Evolutionary conservation across 2,329 filamentous ascomycete genomes (phyloP).

Genomic region (Elsinoe australis): DNA sequence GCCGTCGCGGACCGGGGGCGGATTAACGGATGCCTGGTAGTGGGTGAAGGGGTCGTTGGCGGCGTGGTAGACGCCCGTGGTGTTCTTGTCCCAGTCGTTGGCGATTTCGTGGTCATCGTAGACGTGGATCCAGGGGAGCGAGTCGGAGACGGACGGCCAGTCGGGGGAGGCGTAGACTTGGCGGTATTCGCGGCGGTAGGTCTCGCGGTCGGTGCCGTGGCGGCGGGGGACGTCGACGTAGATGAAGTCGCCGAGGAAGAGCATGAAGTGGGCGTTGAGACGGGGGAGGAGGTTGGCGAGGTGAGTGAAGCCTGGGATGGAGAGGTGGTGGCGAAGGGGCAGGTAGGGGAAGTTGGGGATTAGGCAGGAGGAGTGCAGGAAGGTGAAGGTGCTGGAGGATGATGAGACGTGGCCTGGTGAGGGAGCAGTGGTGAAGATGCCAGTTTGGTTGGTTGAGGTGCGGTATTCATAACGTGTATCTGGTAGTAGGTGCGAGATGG

Average conservation of each 20-base stretch:
- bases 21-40: constrained; percentile 81
- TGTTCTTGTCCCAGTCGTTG: constrained; percentile 85
- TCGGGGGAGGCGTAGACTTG: constrained; percentile 94
- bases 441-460: constrained; percentile 78
- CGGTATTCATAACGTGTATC: constrained; percentile 75
- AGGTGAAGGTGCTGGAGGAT: constrained; percentile 62
- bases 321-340: constrained; percentile 71
- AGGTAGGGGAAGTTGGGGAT: constrained; percentile 86
- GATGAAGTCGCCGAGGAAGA: constrained; percentile 77
- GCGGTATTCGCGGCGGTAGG: constrained; percentile 86
- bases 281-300: constrained; percentile 65
- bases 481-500: constrained; percentile 58
- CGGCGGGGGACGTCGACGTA: constrained; percentile 81
- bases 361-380: constrained; percentile 87
- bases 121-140: constrained; percentile 92
- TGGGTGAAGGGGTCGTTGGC: constrained; percentile 78
- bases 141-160: constrained; percentile 49
- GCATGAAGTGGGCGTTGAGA: constrained; percentile 64
- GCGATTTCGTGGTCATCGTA: constrained; percentile 94
- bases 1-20: constrained; percentile 54
- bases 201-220: constrained; percentile 61
- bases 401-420: constrained; percentile 54
- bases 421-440: constrained; percentile 72
- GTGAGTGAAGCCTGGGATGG: constrained; percentile 70
- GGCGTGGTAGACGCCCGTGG: constrained; percentile 67